Percentiles rank a stretch among this genome's conserved stretches.
Conservation (phyloP, 179 eudicot species). For the Pouteria campechiana region DNA sequence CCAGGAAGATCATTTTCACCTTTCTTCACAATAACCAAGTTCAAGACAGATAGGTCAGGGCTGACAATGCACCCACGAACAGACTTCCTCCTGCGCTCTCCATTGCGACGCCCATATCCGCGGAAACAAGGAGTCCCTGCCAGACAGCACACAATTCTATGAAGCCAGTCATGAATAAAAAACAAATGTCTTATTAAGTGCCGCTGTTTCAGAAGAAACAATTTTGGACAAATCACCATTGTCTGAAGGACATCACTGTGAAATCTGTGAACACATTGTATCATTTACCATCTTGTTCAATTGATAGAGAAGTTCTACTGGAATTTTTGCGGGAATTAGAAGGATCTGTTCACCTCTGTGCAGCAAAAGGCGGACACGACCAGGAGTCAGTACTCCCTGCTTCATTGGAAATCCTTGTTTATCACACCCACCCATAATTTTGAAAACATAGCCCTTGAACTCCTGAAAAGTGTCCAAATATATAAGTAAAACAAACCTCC, state of each 20-base stretch:
- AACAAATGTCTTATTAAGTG: too few relatives aligned
- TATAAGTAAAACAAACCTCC: not conserved
- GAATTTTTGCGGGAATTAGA: too few relatives aligned
- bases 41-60: conserved; percentile 68
- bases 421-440: conserved; percentile 90
- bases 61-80: conserved; percentile 92
- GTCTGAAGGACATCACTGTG: not conserved
- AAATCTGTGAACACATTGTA: too few relatives aligned
- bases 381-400: conserved; percentile 86
- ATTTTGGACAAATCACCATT: too few relatives aligned
- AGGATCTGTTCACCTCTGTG: too few relatives aligned
- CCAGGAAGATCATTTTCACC: conserved; percentile 90
- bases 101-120: conserved; percentile 70
- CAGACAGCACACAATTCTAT: not conserved
- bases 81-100: conserved; percentile 85
- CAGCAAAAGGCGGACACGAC: conserved; percentile 74
- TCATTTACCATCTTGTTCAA: too few relatives aligned
- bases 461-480: conserved; percentile 28
- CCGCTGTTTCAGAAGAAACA: too few relatives aligned
- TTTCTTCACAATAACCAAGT: conserved; percentile 79
- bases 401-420: conserved; percentile 94
- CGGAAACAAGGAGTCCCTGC: conserved; percentile 76
- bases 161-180: too few relatives aligned
- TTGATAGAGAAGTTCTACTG: too few relatives aligned
- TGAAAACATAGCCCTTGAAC: conserved; percentile 81